These are phyloP conservation scores for Trifolium dubium DNA, from an alignment of 306 rosid species.

Conservation along the genomic window DNA sequence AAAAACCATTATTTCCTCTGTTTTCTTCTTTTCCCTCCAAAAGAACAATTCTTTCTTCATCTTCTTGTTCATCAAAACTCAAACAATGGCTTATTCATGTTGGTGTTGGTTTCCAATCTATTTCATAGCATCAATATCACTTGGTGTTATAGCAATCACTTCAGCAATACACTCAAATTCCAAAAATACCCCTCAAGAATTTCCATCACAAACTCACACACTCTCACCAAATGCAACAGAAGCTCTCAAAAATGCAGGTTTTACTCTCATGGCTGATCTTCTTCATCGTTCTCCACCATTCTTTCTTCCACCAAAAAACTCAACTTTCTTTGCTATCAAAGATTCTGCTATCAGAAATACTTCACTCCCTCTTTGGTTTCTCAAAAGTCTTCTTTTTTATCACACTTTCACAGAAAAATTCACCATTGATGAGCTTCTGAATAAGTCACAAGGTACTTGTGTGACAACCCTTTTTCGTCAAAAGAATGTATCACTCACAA, in stretches of 20 bases:
- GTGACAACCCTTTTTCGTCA: constrained; percentile 52
- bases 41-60: not conserved
- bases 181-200: constrained; percentile 41
- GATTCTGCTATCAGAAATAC: constrained; percentile 47
- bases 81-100: constrained; percentile 59
- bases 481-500: constrained; percentile 55
- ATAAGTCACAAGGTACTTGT: constrained; percentile 49
- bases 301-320: constrained; percentile 48
- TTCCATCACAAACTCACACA: constrained; percentile 31
- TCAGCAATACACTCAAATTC: constrained; percentile 45
- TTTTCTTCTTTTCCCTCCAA: not conserved
- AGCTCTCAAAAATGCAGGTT: constrained; percentile 61
- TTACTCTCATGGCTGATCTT: constrained; percentile 61
- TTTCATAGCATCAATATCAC: constrained; percentile 47
- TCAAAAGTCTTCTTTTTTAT: constrained; percentile 57
- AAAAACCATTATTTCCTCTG: not conserved
- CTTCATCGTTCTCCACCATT: constrained; percentile 65
- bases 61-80: constrained; percentile 3
- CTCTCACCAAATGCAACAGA: constrained; percentile 55
- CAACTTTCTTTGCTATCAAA: constrained; percentile 50
- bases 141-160: constrained; percentile 61
- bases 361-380: constrained; percentile 61
- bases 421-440: constrained; percentile 39
- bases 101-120: constrained; percentile 53
- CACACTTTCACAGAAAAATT: constrained; percentile 37